phyloP scores from a whole-genome alignment of 2,329 filamentous ascomycete genomes.

The Cladophialophora immunda region DNA sequence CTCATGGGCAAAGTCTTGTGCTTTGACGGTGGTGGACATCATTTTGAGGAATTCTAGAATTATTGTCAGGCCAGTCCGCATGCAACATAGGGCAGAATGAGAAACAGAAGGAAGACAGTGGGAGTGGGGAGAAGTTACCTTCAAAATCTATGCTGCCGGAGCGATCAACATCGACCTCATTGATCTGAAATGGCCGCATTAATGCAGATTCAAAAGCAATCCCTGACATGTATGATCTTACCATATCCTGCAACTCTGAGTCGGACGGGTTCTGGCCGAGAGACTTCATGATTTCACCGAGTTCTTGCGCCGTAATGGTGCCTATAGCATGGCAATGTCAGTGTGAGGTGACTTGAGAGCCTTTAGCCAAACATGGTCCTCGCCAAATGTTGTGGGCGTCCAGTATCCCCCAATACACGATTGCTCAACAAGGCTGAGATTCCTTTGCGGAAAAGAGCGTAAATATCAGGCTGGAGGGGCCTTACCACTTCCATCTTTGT shows the following conservation, averaged over 20 bases:
- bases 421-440: slow-evolving; percentile 22
- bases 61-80: not conserved
- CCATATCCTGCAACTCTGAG: slow-evolving; percentile 69
- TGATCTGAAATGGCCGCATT: slow-evolving; percentile 52
- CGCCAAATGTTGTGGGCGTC: slow-evolving; percentile 9
- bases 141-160: slow-evolving; percentile 73
- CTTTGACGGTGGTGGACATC: slow-evolving; percentile 71
- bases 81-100: not conserved
- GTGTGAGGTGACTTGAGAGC: not conserved
- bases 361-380: not conserved
- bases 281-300: slow-evolving; percentile 70
- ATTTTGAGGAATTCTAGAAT: slow-evolving; percentile 69
- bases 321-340: slow-evolving; percentile 50
- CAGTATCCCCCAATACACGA: not conserved
- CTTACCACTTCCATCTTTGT: slow-evolving; percentile 46
- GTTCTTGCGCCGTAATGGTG: slow-evolving; percentile 70
- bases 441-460: not conserved
- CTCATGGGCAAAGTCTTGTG: slow-evolving; percentile 70
- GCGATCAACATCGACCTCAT: slow-evolving; percentile 71
- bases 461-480: slow-evolving; percentile 8
- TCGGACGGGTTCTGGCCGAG: slow-evolving; percentile 70
- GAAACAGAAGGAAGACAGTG: not conserved
- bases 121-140: slow-evolving; percentile 48
- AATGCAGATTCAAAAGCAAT: not conserved
- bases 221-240: slow-evolving; percentile 1